Base-by-base conservation (phyloP, 345 rosid species). In the Eucalyptus cladocalyx region DNA sequence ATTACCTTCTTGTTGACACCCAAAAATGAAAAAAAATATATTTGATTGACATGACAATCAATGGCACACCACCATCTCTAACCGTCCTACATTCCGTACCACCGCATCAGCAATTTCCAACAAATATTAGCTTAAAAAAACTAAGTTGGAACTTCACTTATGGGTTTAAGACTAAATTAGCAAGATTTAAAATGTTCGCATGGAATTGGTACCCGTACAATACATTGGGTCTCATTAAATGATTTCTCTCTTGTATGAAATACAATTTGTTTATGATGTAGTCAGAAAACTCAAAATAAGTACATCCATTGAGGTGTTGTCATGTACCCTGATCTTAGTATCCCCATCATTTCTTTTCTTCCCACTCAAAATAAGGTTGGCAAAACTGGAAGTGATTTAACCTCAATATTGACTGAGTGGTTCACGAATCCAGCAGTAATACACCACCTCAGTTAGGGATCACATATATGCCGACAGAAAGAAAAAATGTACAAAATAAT, bases 21-120 rank as follows among this genome's bases (percentile, higher is more conserved):
- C 30, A 60, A 60, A 60, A 60, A 60, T 60, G 32, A 60, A 53
- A 51, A 49, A 26, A 60, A 60, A 60, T 60, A 26, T 26, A 7
- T 60, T 28, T 26, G n/a, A 58, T 26, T 58, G 32, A 62, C 34
- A 30, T 62, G 34, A 62, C 9, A 4, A 30, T 62, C 18, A 14
- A 6, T 62, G 69, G 32, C 18, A 62, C 18, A 30, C 16, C 34
- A 30, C 58, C 34, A 62, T 62, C 18, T 30, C 34, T 62, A 30
- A 1, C 1, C 0, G 2, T 30, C 18, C 34, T 13, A 30, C 69
- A 4, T 30, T n/a, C 18, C 19, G 6, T 28, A 30, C 72, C 9
- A 2, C 72, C 9, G 8, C 56, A 2, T 62, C 2, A 4, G 2
- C 34, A 62, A 14, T 62, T 62, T 62, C 72, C 72, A 7, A 14